A percentile compares a stretch with the other conserved stretches of the same genome.
Conservation (phyloP, 2,329 filamentous ascomycete species). For the Aplosporella prunicola region DNA sequence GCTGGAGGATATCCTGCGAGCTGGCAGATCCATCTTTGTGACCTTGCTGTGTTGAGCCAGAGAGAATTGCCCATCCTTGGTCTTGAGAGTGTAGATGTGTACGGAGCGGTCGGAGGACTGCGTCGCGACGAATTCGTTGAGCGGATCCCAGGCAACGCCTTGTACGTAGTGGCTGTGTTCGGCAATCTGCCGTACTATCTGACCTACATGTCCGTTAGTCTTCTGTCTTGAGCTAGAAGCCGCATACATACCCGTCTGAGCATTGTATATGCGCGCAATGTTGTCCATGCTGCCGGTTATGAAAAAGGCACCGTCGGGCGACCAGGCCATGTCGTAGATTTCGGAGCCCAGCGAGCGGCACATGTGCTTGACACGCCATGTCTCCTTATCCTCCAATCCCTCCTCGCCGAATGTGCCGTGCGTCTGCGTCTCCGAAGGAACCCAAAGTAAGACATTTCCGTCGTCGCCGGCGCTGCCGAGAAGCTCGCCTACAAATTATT, state of each 20-base stretch:
- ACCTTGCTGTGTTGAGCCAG: conserved; percentile 70
- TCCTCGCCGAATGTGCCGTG: conserved; percentile 69
- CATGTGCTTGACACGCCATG: conserved; percentile 96
- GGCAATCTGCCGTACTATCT: conserved; percentile 79
- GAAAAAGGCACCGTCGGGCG: conserved; percentile 90
- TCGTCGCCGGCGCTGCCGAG: conserved; percentile 94
- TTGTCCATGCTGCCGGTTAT: conserved; percentile 99
- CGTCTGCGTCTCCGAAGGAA: conserved; percentile 68
- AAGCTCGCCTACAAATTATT: conserved; percentile 60
- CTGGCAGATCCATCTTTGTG: conserved; percentile 86
- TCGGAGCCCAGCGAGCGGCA: conserved; percentile 89
- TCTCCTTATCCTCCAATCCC: conserved; percentile 83
- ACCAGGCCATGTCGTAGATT: conserved; percentile 98
- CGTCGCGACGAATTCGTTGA: conserved; percentile 96
- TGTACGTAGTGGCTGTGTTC: conserved; percentile 98
- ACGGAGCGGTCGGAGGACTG: conserved; percentile 97
- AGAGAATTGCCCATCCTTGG: conserved; percentile 91
- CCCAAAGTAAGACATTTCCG: conserved; percentile 94
- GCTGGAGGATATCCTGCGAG: conserved; percentile 77
- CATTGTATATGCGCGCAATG: conserved; percentile 92
- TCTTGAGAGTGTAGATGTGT: conserved; percentile 92
- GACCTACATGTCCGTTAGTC: conserved; percentile 60
- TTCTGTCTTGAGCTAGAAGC: conserved; percentile 91
- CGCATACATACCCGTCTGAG: conserved; percentile 68
- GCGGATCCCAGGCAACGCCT: conserved; percentile 93